These are phyloP conservation scores for Cucurbita moschata DNA, from an alignment of 306 rosid species.

Conservation along the genomic window DNA sequence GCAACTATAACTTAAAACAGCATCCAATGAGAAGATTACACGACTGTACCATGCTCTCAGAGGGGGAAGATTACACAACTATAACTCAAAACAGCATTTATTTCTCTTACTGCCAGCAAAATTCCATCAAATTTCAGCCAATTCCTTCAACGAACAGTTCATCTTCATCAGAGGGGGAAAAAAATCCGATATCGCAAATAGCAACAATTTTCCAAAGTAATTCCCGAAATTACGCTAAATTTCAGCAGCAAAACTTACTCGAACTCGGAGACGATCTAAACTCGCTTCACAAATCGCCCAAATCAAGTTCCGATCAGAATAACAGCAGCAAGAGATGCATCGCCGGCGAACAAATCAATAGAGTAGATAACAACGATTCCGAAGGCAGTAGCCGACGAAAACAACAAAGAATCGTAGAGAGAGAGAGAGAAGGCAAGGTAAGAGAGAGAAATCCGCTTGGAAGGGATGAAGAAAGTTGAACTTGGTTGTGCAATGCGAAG, in stretches of 20 bases:
- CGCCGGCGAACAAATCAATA: slow-evolving; percentile 2
- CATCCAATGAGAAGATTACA: background rate
- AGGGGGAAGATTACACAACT: background rate
- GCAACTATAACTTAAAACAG: background rate
- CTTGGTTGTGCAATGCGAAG: slow-evolving; percentile 12
- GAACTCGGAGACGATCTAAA: background rate
- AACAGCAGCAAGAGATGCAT: background rate
- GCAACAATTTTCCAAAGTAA: slow-evolving; percentile 2
- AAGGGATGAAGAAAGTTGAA: slow-evolving; percentile 16
- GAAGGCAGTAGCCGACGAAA: slow-evolving; percentile 26
- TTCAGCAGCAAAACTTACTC: background rate
- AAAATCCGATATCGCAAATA: background rate
- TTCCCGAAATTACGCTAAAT: background rate
- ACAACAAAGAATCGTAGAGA: background rate
- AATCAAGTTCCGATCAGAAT: background rate
- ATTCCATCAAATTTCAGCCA: slow-evolving; percentile 9
- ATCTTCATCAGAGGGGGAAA: background rate
- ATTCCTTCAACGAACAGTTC: slow-evolving; percentile 18
- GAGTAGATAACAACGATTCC: background rate
- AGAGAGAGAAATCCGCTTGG: background rate
- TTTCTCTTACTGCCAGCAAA: slow-evolving; percentile 5
- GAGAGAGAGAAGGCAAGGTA: background rate
- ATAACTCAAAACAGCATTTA: background rate
- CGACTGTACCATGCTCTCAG: background rate
- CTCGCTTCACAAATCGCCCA: slow-evolving; percentile 8